phyloP scores from a whole-genome alignment of 768 basidiomycete species.

The Auricularia auricula-judae region DNA sequence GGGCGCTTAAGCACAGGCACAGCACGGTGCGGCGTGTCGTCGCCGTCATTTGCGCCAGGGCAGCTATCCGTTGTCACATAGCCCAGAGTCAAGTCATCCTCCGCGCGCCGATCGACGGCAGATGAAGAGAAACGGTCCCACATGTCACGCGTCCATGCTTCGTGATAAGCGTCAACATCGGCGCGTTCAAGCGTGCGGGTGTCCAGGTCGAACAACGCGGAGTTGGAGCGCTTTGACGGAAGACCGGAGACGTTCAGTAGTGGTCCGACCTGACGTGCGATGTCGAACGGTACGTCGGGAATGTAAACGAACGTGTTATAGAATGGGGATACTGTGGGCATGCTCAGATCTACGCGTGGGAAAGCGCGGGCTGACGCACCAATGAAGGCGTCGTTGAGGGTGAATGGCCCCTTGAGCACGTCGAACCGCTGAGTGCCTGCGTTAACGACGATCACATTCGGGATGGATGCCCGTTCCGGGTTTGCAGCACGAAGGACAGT shows the following conservation, averaged over 20 bases:
- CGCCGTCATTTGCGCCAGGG: constrained; percentile 47
- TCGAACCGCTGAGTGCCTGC: constrained; percentile 57
- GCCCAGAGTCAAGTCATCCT: constrained; percentile 36
- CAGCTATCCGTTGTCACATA: constrained; percentile 55
- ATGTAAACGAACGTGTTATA: constrained; percentile 55
- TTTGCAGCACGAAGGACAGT: background rate
- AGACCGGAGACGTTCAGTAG: constrained; percentile 10
- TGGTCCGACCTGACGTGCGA: constrained; percentile 41
- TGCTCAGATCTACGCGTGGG: background rate
- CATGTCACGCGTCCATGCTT: background rate
- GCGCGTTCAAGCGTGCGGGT: background rate
- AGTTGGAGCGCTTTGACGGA: background rate
- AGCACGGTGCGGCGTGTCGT: constrained; percentile 57
- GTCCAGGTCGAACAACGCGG: background rate
- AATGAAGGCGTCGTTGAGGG: constrained; percentile 71
- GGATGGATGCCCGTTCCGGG: constrained; percentile 30
- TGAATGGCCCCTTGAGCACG: constrained; percentile 52
- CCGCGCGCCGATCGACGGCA: background rate
- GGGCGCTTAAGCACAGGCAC: constrained; percentile 44
- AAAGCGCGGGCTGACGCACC: background rate
- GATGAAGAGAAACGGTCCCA: background rate
- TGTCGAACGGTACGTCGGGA: constrained; percentile 35
- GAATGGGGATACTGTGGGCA: constrained; percentile 44
- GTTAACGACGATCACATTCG: constrained; percentile 56
- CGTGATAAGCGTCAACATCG: background rate